Evolutionary conservation across 352 stramenopile genomes (phyloP).

Genomic region (Phytophthora pinifolia): DNA sequence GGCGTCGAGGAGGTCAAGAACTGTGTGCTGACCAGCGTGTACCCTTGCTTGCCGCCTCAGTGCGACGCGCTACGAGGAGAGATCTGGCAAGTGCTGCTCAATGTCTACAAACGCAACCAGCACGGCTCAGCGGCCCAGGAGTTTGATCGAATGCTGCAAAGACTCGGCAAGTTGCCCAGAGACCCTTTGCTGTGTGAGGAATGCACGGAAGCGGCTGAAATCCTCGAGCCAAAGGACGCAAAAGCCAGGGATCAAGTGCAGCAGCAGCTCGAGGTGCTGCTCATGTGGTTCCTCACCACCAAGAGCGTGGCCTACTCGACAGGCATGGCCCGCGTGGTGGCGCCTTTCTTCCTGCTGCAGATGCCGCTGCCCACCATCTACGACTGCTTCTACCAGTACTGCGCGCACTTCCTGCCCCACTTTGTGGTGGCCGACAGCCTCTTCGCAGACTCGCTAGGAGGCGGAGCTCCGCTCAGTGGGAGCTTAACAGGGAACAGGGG

Average conservation of each 20-base stretch:
- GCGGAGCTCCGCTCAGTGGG: background rate
- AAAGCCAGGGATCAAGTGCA: conserved; percentile 41
- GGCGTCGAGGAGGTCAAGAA: conserved; percentile 70
- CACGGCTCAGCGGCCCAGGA: conserved; percentile 68
- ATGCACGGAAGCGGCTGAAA: conserved; percentile 43
- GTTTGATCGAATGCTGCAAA: conserved; percentile 69
- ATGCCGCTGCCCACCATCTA: conserved; percentile 79
- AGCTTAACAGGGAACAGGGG: conserved; percentile 17
- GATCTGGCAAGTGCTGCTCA: conserved; percentile 83
- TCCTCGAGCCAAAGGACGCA: conserved; percentile 29
- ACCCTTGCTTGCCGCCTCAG: conserved; percentile 50
- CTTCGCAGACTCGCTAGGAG: conserved; percentile 22
- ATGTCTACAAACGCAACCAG: conserved; percentile 81
- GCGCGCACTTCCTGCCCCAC: conserved; percentile 67
- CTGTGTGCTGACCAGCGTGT: conserved; percentile 52
- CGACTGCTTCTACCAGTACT: conserved; percentile 88
- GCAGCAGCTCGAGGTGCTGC: conserved; percentile 67
- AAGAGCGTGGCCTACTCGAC: conserved; percentile 74
- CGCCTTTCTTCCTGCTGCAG: conserved; percentile 69
- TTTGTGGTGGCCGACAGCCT: conserved; percentile 57
- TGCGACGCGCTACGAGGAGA: conserved; percentile 56
- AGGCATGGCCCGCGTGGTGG: conserved; percentile 77
- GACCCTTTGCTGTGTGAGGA: conserved; percentile 65
- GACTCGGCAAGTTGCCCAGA: conserved; percentile 61
- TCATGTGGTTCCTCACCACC: conserved; percentile 83